Base-by-base conservation (phyloP, 2,329 filamentous ascomycete species). In the Fusarium sp. region DNA sequence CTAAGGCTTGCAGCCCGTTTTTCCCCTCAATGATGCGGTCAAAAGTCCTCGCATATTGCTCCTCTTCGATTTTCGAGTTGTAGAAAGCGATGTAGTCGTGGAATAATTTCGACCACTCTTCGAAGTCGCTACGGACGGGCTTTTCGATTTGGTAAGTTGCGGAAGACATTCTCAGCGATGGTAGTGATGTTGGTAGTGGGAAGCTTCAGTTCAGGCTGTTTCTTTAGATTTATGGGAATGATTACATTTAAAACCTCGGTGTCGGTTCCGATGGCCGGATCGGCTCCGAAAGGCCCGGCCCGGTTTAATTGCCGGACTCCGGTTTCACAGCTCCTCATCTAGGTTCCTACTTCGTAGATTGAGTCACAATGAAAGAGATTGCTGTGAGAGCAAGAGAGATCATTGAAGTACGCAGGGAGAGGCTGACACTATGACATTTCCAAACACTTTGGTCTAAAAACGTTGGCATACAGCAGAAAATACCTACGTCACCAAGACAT, bases 51-150 rank as follows among this genome's bases (percentile, higher is more conserved):
- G 30, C 23, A 27, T 69, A 69, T 32, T 69, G 66, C 3, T 13
- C 56, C 3, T 69, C 65, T 1, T 69, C 56, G 0, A 68, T 66
- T 4, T 59, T 57, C 11, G 65, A 25, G 0, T 62, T 32, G 9
- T 69, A 69, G 7, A 66, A 68, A 17, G 62, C 61, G 3, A 69
- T 69, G 22, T 69, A 68, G 4, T 40, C 65, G 9, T 14, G 51
- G 20, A 68, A 68, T 6, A 68, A 11, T 4, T 30, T 43, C 3
- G 65, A 32, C 65, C 65, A 68, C 27, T 66, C 43, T 4, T 66
- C 48, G n/a, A 22, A 68, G 56, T 68, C 65, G 3, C 11, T 10
- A 0, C 44, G 51, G 3, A 44, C 46, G 1, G 56, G 65, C 35
- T 52, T 55, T 13, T 56, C 63, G 4, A 68, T 68, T 0, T 56